phyloP scores from a whole-genome alignment of 495 filamentous ascomycete genomes.

The Xylaria telfairii region DNA sequence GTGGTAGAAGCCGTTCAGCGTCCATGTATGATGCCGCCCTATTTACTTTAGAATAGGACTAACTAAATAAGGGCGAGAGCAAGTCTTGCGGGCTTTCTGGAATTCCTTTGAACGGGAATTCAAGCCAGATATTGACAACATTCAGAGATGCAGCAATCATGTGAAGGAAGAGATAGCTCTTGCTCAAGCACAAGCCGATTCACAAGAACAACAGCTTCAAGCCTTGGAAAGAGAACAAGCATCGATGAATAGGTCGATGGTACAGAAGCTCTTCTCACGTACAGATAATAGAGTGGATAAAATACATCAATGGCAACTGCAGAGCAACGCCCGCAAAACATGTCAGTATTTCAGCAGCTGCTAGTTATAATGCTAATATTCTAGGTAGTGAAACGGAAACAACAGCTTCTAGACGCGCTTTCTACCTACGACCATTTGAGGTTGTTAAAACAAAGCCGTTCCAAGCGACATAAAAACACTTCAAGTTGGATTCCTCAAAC shows the following conservation, averaged over 20 bases:
- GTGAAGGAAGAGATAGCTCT: constrained; percentile 30
- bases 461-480: constrained; percentile 23
- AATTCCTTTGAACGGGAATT: background rate
- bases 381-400: background rate
- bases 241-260: background rate
- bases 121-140: background rate
- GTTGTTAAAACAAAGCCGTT: background rate
- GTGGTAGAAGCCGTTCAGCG: background rate
- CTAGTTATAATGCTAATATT: background rate
- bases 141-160: constrained; percentile 12
- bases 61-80: background rate
- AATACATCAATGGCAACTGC: background rate
- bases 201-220: constrained; percentile 30
- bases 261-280: background rate
- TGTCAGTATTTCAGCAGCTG: background rate
- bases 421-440: background rate
- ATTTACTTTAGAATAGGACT: background rate
- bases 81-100: background rate
- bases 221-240: constrained; percentile 27
- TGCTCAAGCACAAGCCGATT: constrained; percentile 32
- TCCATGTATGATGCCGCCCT: background rate
- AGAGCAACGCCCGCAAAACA: background rate
- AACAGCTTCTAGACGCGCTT: background rate
- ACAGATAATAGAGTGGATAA: background rate
- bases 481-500: constrained; percentile 18